Percentiles rank a stretch among this genome's conserved stretches.
Conservation (phyloP, 1,284 basidiomycete genomes). For the Ustilago hordei region DNA sequence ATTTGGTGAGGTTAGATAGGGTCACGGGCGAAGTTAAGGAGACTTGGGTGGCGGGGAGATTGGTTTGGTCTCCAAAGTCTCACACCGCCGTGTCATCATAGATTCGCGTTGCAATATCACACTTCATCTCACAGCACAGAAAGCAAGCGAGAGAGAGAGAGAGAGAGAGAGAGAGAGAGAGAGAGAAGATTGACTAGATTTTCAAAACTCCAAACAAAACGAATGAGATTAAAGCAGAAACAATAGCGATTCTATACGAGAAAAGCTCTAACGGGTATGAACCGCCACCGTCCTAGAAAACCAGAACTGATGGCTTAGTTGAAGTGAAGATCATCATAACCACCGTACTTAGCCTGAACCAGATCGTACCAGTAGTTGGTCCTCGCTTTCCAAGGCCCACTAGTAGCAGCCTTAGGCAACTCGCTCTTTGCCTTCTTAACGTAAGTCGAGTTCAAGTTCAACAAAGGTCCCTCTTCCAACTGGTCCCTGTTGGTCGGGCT, state of each 20-base stretch:
- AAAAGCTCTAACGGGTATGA: background rate
- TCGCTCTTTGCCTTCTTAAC: slow-evolving; percentile 56
- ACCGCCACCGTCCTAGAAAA: background rate
- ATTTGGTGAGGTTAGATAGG: slow-evolving; percentile 79
- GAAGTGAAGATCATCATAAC: slow-evolving; percentile 40
- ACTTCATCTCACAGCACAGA: background rate
- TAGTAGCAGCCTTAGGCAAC: slow-evolving; percentile 61
- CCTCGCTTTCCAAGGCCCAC: slow-evolving; percentile 56
- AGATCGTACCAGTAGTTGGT: slow-evolving; percentile 62
- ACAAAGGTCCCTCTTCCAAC: slow-evolving; percentile 47
- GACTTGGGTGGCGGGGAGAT: slow-evolving; percentile 83
- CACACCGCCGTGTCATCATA: background rate
- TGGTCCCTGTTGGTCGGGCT: slow-evolving; percentile 20
- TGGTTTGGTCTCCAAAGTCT: slow-evolving; percentile 23
- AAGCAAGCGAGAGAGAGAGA: too few relatives aligned
- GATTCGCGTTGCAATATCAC: background rate
- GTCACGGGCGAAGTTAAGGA: slow-evolving; percentile 77
- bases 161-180: background rate
- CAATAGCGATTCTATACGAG: background rate
- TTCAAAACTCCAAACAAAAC: background rate
- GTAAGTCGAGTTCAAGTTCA: slow-evolving; percentile 67
- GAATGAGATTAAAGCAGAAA: slow-evolving; percentile 1
- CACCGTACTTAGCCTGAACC: slow-evolving; percentile 53
- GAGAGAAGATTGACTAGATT: background rate
- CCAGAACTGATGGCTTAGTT: slow-evolving; percentile 10